A percentile compares a stretch with the other conserved stretches of the same genome.
Evolutionary conservation across 2,329 filamentous ascomycete genomes (phyloP).

Genomic region (Beauveria brongniartii): DNA sequence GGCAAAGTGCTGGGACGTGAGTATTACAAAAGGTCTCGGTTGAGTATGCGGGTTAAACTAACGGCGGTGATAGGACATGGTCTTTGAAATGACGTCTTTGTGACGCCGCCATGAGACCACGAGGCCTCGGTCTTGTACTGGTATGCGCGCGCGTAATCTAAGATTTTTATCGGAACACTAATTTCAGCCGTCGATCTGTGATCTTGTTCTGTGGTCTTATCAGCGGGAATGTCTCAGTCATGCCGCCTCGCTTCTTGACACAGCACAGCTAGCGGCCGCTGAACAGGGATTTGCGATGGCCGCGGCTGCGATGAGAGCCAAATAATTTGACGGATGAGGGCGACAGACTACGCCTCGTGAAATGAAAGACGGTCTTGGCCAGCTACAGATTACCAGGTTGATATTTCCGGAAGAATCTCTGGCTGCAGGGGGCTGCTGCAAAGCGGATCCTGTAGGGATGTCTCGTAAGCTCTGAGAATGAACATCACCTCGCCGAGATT

Average conservation of each 20-base stretch:
- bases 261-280: too few species aligned
- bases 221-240: not conserved
- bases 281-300: too few species aligned
- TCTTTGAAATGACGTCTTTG: not conserved
- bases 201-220: not conserved
- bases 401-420: too few species aligned
- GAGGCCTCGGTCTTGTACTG: not conserved
- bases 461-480: too few species aligned
- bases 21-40: constrained; percentile 23
- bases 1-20: constrained; percentile 62
- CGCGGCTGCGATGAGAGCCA: too few species aligned
- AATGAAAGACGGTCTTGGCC: too few species aligned
- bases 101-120: not conserved
- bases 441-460: too few species aligned
- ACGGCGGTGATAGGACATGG: not conserved
- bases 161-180: not conserved
- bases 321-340: too few species aligned
- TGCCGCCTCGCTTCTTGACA: not conserved
- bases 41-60: not conserved
- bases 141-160: not conserved
- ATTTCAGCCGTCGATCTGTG: not conserved
- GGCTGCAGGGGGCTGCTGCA: too few species aligned
- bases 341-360: too few species aligned
- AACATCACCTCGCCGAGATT: too few species aligned
- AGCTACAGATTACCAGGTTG: too few species aligned